Conservation (phyloP, 495 filamentous ascomycete genomes). For the Tuber aestivum region DNA sequence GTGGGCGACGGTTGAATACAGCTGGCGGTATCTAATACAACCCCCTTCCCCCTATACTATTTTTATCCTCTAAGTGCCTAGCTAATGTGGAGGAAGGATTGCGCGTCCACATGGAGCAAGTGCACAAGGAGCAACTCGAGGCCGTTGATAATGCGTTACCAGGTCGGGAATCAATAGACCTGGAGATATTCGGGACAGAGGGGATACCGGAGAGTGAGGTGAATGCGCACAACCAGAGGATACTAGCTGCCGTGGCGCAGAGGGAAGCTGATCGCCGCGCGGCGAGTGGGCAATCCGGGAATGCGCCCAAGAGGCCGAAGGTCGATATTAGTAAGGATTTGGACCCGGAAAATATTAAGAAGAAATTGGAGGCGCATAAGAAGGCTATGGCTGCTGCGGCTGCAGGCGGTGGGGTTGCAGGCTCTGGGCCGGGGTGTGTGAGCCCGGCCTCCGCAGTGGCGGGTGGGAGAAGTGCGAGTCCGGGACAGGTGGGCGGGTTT, state of each 20-base stretch:
- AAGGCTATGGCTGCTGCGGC: constrained; percentile 37
- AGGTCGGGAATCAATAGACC: constrained; percentile 71
- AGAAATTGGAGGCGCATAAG: constrained; percentile 72
- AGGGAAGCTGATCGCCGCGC: constrained; percentile 76
- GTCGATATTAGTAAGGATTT: constrained; percentile 51
- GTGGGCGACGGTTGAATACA: constrained; percentile 79
- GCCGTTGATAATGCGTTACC: constrained; percentile 86
- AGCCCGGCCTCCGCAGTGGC: constrained; percentile 16
- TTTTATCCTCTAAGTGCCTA: constrained; percentile 28
- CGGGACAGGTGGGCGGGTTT: constrained; percentile 30
- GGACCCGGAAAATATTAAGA: constrained; percentile 68
- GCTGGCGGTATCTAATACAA: constrained; percentile 66
- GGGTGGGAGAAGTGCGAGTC: constrained; percentile 37
- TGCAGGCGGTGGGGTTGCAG: constrained; percentile 18
- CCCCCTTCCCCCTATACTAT: constrained; percentile 1
- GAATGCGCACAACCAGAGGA: constrained; percentile 73
- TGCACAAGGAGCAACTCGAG: constrained; percentile 85
- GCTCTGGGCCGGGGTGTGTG: constrained; percentile 19
- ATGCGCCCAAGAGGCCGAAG: constrained; percentile 75
- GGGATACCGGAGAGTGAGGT: constrained; percentile 85
- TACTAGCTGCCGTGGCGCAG: constrained; percentile 73
- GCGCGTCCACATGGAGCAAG: constrained; percentile 93
- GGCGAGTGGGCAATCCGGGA: constrained; percentile 72
- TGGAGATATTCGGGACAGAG: constrained; percentile 98
- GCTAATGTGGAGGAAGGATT: constrained; percentile 56